Percentiles rank a stretch among this genome's conserved stretches.
Evolutionary conservation across 495 filamentous ascomycete species (phyloP).

Genomic region (Penicillium longicatenatum): DNA sequence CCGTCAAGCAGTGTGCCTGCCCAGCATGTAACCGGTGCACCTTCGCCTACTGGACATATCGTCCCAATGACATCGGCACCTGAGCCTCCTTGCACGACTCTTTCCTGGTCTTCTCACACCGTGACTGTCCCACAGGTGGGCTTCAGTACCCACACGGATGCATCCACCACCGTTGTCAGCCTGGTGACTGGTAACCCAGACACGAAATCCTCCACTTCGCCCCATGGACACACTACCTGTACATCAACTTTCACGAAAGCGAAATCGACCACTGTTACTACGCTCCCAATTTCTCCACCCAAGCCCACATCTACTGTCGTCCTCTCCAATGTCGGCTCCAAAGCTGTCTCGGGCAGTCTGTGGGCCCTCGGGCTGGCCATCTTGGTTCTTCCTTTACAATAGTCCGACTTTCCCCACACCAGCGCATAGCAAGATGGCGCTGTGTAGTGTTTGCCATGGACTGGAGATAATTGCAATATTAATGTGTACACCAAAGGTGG

Average conservation of each 20-base stretch:
- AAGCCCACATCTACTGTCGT: not conserved
- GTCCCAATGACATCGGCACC: conserved; percentile 1
- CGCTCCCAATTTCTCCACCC: not conserved
- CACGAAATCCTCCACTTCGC: not conserved
- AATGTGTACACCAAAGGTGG: no score
- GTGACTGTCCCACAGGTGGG: conserved; percentile 70
- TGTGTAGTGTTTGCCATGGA: no score
- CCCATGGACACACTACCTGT: not conserved
- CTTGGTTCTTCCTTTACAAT: conserved; percentile 3
- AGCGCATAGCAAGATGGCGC: no score
- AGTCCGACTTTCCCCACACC: not conserved
- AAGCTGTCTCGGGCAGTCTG: not conserved
- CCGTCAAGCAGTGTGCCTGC: conserved; percentile 33
- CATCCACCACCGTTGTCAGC: conserved; percentile 28
- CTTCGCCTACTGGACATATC: conserved; percentile 29
- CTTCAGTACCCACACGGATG: conserved; percentile 61
- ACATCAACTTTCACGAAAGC: not conserved
- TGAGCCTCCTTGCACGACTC: conserved; percentile 59
- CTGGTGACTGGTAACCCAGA: conserved; percentile 14
- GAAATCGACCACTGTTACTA: not conserved
- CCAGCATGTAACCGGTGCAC: conserved; percentile 10
- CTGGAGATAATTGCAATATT: no score
- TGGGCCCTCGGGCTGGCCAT: conserved; percentile 7
- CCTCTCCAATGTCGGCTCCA: not conserved
- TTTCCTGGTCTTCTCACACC: conserved; percentile 61